phyloP scores from a whole-genome alignment of 352 stramenopile genomes.

The Pythium monospermum region DNA sequence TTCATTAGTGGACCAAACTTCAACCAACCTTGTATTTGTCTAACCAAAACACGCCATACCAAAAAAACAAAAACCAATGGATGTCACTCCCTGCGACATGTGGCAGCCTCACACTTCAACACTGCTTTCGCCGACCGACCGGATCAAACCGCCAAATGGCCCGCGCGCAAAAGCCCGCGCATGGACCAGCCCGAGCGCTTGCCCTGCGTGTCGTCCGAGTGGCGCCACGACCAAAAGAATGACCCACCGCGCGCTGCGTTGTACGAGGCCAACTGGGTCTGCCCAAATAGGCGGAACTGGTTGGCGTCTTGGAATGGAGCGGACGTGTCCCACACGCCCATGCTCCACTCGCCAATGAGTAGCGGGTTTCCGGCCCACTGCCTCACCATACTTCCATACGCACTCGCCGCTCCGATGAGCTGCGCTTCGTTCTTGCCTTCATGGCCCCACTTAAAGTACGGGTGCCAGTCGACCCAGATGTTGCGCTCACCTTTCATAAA shows the following conservation, averaged over 20 bases:
- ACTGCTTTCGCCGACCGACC: neutral
- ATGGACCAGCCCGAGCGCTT: slow-evolving; percentile 27
- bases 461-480: slow-evolving; percentile 39
- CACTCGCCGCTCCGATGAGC: slow-evolving; percentile 15
- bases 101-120: neutral
- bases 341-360: slow-evolving; percentile 30
- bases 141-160: slow-evolving; percentile 4
- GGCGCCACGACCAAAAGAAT: slow-evolving; percentile 28
- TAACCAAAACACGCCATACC: too few species aligned
- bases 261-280: slow-evolving; percentile 18
- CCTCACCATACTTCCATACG: slow-evolving; percentile 15
- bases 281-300: slow-evolving; percentile 7
- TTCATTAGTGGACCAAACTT: slow-evolving; percentile 7
- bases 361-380: slow-evolving; percentile 27
- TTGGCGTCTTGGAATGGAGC: slow-evolving; percentile 12
- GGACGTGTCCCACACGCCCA: slow-evolving; percentile 15
- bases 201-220: slow-evolving; percentile 21
- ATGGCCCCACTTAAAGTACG: slow-evolving; percentile 37
- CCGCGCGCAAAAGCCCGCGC: slow-evolving; percentile 15
- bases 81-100: neutral
- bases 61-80: slow-evolving; percentile 1
- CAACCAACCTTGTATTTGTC: neutral
- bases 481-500: slow-evolving; percentile 14
- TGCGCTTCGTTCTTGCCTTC: slow-evolving; percentile 22
- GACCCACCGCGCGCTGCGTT: slow-evolving; percentile 14